These are phyloP conservation scores for Termitomyces sp. DNA, from an alignment of 768 basidiomycete species.

Conservation along the genomic window DNA sequence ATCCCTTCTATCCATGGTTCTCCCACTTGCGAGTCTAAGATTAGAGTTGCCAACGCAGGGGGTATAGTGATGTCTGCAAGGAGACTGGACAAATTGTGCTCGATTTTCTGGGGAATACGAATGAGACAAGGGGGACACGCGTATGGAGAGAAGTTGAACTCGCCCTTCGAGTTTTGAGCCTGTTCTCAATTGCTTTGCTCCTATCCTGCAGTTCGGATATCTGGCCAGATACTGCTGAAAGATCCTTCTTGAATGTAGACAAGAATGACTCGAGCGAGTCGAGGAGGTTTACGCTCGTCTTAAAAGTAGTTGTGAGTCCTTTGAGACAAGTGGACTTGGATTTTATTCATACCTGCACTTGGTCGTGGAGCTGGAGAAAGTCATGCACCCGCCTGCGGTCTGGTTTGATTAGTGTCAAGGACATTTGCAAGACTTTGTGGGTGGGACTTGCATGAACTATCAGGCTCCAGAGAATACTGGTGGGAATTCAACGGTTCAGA, in stretches of 20 bases:
- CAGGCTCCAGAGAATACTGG: slow-evolving; percentile 2
- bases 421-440: not conserved
- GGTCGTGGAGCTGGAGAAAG: slow-evolving; percentile 85
- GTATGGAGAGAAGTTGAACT: slow-evolving; percentile 16
- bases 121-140: not conserved
- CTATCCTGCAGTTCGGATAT: slow-evolving; percentile 91
- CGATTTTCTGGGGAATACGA: slow-evolving; percentile 60
- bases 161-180: slow-evolving; percentile 82
- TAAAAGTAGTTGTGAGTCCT: not conserved
- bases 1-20: slow-evolving; percentile 88
- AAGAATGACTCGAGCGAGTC: slow-evolving; percentile 89
- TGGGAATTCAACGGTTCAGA: not conserved
- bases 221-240: slow-evolving; percentile 92
- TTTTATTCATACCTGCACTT: slow-evolving; percentile 69
- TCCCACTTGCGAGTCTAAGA: slow-evolving; percentile 81
- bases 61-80: slow-evolving; percentile 79
- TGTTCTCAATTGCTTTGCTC: slow-evolving; percentile 86
- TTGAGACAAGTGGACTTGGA: not conserved
- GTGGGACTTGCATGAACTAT: slow-evolving; percentile 29
- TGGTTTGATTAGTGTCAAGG: slow-evolving; percentile 5
- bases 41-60: slow-evolving; percentile 66
- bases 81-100: slow-evolving; percentile 79
- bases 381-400: slow-evolving; percentile 47
- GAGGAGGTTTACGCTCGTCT: slow-evolving; percentile 85
- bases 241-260: slow-evolving; percentile 91